A percentile compares a stretch with the other conserved stretches of the same genome.
phyloP scores from a whole-genome alignment of 75 land plant species.

The Pinus taeda region DNA sequence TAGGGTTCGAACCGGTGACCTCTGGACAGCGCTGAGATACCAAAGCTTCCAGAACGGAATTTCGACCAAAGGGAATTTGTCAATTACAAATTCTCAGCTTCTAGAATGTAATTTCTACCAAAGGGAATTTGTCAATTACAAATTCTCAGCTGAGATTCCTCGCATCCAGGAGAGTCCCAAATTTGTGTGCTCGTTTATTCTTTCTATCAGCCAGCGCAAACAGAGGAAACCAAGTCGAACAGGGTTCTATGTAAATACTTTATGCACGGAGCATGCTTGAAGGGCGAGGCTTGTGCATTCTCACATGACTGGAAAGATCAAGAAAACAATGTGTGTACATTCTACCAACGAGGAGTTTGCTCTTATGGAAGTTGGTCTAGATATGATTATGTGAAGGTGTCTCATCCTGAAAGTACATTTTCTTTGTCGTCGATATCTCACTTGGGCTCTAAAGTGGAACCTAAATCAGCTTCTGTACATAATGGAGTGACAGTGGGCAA shows the following conservation, averaged over 20 bases:
- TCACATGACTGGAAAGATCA: constrained; percentile 89
- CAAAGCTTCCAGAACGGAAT: too few relatives aligned
- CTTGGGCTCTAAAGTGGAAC: constrained; percentile 10
- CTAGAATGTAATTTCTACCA: too few relatives aligned
- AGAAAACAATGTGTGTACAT: constrained; percentile 93
- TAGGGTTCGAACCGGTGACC: too few relatives aligned
- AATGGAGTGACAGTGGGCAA: background rate
- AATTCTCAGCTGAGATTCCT: too few relatives aligned
- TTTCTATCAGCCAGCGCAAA: too few relatives aligned
- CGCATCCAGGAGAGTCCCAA: too few relatives aligned
- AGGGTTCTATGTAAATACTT: constrained; percentile 92
- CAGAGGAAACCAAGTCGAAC: too few relatives aligned
- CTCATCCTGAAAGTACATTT: constrained; percentile 14
- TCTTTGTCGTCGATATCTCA: background rate
- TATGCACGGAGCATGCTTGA: constrained; percentile 88
- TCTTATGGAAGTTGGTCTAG: constrained; percentile 87
- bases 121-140: too few relatives aligned
- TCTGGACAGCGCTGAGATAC: too few relatives aligned
- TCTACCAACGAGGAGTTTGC: constrained; percentile 88
- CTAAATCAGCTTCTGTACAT: background rate
- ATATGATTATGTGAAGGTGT: constrained; percentile 85
- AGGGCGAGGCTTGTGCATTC: constrained; percentile 84
- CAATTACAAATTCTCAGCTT: too few relatives aligned
- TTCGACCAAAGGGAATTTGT: too few relatives aligned
- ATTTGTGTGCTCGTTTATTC: too few relatives aligned